These are phyloP conservation scores for Grosmannia huntii DNA, from an alignment of 2,329 filamentous ascomycete genomes.

Conservation along the genomic window DNA sequence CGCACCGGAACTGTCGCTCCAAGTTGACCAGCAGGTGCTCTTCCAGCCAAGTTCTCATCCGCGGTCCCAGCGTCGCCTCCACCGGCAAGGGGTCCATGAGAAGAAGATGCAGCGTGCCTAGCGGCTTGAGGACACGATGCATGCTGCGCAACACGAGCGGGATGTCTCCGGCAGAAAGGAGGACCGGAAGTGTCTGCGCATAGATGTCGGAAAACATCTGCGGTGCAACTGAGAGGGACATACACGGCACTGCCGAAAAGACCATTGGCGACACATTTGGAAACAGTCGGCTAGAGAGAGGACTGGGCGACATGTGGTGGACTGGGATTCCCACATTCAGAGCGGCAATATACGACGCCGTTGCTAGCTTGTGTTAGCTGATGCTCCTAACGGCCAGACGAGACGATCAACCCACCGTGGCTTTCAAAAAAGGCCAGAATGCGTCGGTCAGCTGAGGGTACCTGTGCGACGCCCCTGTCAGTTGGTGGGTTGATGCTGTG, in stretches of 20 bases:
- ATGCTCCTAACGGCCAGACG: no score
- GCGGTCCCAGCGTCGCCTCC: slow-evolving; percentile 40
- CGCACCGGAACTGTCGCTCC: slow-evolving; percentile 44
- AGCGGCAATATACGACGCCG: slow-evolving; percentile 35
- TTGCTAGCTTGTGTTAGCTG: slow-evolving; percentile 21
- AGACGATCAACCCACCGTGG: slow-evolving; percentile 25
- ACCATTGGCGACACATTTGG: slow-evolving; percentile 27
- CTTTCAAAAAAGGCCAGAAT: slow-evolving; percentile 39
- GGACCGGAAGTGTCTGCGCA: slow-evolving; percentile 41
- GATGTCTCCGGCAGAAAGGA: slow-evolving; percentile 44
- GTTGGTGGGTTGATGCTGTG: slow-evolving; percentile 29
- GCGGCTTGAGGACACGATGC: slow-evolving; percentile 38
- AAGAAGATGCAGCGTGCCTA: slow-evolving; percentile 44
- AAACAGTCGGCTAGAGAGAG: slow-evolving; percentile 24
- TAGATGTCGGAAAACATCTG: slow-evolving; percentile 35
- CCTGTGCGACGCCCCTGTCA: slow-evolving; percentile 4
- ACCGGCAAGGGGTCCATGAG: slow-evolving; percentile 51
- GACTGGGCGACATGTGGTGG: slow-evolving; percentile 32
- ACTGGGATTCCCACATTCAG: slow-evolving; percentile 26
- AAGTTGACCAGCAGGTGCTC: slow-evolving; percentile 46
- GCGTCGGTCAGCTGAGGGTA: slow-evolving; percentile 14
- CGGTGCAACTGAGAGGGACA: slow-evolving; percentile 24
- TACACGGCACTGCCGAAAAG: slow-evolving; percentile 24
- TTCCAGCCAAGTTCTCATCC: slow-evolving; percentile 48
- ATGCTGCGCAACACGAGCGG: slow-evolving; percentile 43